Evolutionary conservation across 2,329 filamentous ascomycete genomes (phyloP).

Genomic region (Colletotrichum sojae): DNA sequence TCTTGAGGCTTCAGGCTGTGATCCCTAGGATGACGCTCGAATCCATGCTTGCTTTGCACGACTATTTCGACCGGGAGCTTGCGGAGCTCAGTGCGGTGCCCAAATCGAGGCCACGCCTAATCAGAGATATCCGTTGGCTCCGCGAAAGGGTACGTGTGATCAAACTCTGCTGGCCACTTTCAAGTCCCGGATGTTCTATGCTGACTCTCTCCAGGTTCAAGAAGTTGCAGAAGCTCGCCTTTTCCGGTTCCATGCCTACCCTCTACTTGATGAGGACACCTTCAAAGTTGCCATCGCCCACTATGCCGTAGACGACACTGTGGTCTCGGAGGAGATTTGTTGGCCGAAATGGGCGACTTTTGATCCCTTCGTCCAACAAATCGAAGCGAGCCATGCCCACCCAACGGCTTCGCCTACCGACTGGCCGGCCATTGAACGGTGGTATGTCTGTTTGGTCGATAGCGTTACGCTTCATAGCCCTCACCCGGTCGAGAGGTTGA

Average conservation of each 20-base stretch:
- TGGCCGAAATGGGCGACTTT: conserved; percentile 15
- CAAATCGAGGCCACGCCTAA: neutral
- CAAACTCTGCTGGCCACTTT: too few species aligned
- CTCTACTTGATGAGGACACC: conserved; percentile 10
- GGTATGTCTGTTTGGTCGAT: neutral
- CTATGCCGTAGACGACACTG: neutral
- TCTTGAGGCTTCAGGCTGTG: neutral
- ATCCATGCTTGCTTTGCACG: neutral
- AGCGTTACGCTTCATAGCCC: neutral
- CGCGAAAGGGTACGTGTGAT: neutral
- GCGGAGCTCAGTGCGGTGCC: neutral
- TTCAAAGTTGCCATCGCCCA: conserved; percentile 5
- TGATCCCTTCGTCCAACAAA: neutral
- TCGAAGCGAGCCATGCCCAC: neutral
- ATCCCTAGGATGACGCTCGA: neutral
- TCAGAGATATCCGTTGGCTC: conserved; percentile 1
- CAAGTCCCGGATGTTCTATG: too few species aligned
- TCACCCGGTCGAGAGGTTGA: neutral
- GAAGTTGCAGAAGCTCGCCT: conserved; percentile 1
- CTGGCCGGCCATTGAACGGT: neutral
- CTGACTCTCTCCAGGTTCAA: conserved; percentile 1
- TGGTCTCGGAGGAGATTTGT: neutral
- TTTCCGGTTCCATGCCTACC: conserved; percentile 1
- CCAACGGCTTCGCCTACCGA: neutral
- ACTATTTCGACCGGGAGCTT: conserved; percentile 6